phyloP scores from a whole-genome alignment of 441 rosid genomes.

The Cnidoscolus chayamansa region DNA sequence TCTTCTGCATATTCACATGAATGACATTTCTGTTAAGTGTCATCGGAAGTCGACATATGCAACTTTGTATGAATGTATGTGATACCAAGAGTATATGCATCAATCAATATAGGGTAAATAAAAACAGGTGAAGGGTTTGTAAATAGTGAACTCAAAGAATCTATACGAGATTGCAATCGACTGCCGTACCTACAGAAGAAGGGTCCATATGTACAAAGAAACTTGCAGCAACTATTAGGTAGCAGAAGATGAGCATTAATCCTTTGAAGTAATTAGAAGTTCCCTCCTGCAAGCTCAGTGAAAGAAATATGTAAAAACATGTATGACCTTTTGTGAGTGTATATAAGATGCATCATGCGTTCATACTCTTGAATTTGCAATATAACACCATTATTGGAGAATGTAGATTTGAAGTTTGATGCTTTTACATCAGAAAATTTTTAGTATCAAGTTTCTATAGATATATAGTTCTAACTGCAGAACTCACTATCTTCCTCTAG shows the following conservation, averaged over 20 bases:
- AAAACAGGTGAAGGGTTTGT: neutral
- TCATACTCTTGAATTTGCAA: neutral
- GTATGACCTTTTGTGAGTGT: neutral
- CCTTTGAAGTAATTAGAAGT: slow-evolving; percentile 94
- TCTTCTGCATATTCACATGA: slow-evolving; percentile 24
- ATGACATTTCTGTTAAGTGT: neutral
- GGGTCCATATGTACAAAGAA: slow-evolving; percentile 88
- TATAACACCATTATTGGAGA: neutral
- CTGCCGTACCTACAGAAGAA: slow-evolving; percentile 16
- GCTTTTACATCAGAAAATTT: neutral
- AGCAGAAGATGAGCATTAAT: slow-evolving; percentile 86
- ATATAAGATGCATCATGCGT: neutral
- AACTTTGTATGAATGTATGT: neutral
- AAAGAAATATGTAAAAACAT: neutral
- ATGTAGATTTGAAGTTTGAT: neutral
- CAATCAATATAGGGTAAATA: neutral
- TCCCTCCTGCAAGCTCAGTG: slow-evolving; percentile 61
- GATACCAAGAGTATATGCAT: neutral
- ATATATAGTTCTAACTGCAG: neutral
- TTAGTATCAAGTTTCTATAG: neutral
- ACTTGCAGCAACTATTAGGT: slow-evolving; percentile 85
- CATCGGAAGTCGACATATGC: neutral
- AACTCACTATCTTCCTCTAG: neutral
- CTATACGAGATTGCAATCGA: neutral
- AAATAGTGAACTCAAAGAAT: neutral